phyloP scores from a whole-genome alignment of 768 basidiomycete species.

The Boletus rufocinnamomeus region DNA sequence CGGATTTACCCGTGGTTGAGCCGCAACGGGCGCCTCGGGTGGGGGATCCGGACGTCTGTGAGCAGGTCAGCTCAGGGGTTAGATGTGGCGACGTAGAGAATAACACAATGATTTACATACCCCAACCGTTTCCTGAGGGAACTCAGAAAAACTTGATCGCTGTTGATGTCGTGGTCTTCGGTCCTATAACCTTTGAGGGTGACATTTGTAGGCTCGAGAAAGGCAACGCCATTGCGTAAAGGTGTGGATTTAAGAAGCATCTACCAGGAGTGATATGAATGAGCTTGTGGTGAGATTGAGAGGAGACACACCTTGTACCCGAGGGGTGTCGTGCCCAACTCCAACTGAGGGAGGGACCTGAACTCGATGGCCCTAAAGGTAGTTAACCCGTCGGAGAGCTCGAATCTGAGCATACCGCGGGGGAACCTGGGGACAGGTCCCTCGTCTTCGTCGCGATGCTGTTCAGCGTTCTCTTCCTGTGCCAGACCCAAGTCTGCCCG shows the following conservation, averaged over 20 bases:
- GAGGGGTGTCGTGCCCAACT: conserved; percentile 73
- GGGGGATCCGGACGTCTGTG: conserved; percentile 31
- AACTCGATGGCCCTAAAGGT: conserved; percentile 79
- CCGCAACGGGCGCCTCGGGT: conserved; percentile 11
- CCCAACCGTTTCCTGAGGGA: conserved; percentile 65
- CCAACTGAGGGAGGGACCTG: conserved; percentile 59
- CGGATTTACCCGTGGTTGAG: conserved; percentile 13
- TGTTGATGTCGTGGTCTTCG: conserved; percentile 63
- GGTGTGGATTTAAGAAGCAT: conserved; percentile 68
- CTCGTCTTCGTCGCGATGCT: conserved; percentile 56
- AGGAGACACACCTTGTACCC: conserved; percentile 70
- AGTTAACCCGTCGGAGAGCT: conserved; percentile 76
- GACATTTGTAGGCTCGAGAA: conserved; percentile 72
- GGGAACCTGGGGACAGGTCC: conserved; percentile 83
- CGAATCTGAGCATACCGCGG: conserved; percentile 72
- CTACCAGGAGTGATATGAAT: conserved; percentile 38
- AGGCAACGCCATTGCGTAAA: conserved; percentile 69
- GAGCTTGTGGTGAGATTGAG: background rate
- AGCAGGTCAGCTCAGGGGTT: background rate
- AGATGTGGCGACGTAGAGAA: background rate
- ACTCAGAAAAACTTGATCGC: conserved; percentile 59
- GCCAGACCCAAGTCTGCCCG: conserved; percentile 50
- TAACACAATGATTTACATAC: conserved; percentile 43
- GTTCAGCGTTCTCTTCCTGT: conserved; percentile 45
- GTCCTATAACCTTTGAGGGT: conserved; percentile 59